Conservation (phyloP, 345 rosid species). For the Fremontodendron californicum region DNA sequence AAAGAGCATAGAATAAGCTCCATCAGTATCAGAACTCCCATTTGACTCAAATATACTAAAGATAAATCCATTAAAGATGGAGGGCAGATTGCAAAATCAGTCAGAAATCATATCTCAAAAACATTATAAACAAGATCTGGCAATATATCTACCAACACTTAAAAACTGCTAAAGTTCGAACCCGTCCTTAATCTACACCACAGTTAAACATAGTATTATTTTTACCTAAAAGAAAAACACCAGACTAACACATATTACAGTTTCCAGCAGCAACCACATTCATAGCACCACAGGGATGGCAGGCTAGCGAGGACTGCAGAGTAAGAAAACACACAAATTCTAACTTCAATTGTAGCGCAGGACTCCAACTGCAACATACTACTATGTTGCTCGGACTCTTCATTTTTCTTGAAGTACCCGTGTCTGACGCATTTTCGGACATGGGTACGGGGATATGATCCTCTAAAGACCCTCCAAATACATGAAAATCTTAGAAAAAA, state of each 20-base stretch:
- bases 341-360: neutral
- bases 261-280: neutral
- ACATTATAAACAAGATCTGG: neutral
- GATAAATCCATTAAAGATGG: neutral
- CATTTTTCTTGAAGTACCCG: too few relatives aligned
- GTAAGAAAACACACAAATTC: neutral
- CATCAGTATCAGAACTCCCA: neutral
- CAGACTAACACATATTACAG: neutral
- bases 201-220: neutral
- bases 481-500: too few relatives aligned
- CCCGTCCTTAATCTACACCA: neutral
- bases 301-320: conserved; percentile 28
- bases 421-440: too few relatives aligned
- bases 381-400: too few relatives aligned
- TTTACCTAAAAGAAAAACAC: neutral
- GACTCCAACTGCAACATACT: too few relatives aligned
- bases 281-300: neutral
- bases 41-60: neutral
- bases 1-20: neutral
- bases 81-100: neutral
- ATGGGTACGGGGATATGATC: too few relatives aligned
- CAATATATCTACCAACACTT: neutral
- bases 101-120: neutral
- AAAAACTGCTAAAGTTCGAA: neutral
- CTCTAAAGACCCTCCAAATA: too few relatives aligned